Base-by-base conservation (phyloP, 768 basidiomycete genomes). In the Amanita molliuscula region DNA sequence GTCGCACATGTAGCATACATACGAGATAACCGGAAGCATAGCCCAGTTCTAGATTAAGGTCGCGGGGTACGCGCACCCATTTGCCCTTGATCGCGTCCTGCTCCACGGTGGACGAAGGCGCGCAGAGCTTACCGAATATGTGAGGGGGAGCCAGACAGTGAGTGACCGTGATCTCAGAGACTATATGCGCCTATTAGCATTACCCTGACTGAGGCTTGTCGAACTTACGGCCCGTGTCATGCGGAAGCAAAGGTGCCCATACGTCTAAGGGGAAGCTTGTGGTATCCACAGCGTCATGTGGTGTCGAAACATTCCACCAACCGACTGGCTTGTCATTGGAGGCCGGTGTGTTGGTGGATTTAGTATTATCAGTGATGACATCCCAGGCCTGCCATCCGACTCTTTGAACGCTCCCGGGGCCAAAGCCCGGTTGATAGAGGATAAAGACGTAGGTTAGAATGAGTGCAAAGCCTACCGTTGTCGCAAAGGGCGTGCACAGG, bases 321-420 rank as follows among this genome's bases (percentile, higher is more conserved):
- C 85, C 82, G 3, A 20, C 57, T 38, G 18, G 47, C 54, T 26
- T 55, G 56, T 43, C 48, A 37, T 36, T 41, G 56, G 43, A 50
- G 44, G 25, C 35, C 44, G 36, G 41, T 20, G 25, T 56, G 50
- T 50, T 52, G 36, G 55, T 28, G 23, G 56, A 34, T 51, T 21
- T 4, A 48, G 34, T 52, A 11, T 53, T 55, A 21, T 73, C 61
- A 2, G 66, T 62, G 0, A 92, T 71, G 3, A 76, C 59, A 38
- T 88, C 91, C 88, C 88, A 95, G 6, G 84, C 75, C 58, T 94
- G 91, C 91, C 91, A 94, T 25, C 90, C 90, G 16, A 96, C 69
- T 40, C 77, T 74, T 58, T 90, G 87, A 11, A 74, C 61, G 11
- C 74, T 62, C 1, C 87, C 87, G 15, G 87, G 87, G 2, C 87